Percentiles rank a stretch among this genome's conserved stretches.
phyloP scores from a whole-genome alignment of 805 yeast genomes.

The Wickerhamomyces rabaulensis region DNA sequence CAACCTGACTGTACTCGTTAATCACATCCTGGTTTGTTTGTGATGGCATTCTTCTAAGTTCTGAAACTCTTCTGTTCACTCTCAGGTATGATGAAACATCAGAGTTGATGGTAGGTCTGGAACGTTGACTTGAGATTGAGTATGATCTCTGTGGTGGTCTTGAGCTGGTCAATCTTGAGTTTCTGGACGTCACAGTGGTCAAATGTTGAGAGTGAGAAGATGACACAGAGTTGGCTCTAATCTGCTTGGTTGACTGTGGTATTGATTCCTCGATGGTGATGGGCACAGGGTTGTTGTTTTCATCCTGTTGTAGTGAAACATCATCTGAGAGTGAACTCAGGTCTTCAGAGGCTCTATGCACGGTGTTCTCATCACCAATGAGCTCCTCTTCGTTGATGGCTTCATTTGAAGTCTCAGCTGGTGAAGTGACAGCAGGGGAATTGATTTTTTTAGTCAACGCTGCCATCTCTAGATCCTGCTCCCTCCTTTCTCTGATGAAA shows the following conservation, averaged over 20 bases:
- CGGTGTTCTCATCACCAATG: neutral
- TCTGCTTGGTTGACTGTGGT: neutral
- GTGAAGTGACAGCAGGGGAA: neutral
- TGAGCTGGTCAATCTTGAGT: neutral
- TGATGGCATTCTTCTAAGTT: conserved; percentile 26
- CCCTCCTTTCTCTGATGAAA: conserved; percentile 35
- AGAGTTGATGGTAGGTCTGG: neutral
- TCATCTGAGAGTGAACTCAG: neutral
- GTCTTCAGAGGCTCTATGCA: neutral
- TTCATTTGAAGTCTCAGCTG: neutral
- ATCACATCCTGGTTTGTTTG: conserved; percentile 39
- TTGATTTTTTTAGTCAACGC: neutral
- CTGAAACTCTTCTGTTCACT: conserved; percentile 1
- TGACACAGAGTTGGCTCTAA: neutral
- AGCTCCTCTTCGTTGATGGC: neutral
- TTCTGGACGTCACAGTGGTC: neutral
- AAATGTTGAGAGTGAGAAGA: neutral
- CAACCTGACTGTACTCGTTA: conserved; percentile 29
- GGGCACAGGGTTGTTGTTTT: neutral
- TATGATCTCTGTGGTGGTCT: neutral
- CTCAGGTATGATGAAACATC: neutral
- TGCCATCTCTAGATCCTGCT: conserved; percentile 13
- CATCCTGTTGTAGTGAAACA: neutral
- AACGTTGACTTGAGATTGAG: neutral
- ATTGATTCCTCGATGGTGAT: neutral